Conservation (phyloP, 352 stramenopile species). For the Plasmopara viticola region DNA sequence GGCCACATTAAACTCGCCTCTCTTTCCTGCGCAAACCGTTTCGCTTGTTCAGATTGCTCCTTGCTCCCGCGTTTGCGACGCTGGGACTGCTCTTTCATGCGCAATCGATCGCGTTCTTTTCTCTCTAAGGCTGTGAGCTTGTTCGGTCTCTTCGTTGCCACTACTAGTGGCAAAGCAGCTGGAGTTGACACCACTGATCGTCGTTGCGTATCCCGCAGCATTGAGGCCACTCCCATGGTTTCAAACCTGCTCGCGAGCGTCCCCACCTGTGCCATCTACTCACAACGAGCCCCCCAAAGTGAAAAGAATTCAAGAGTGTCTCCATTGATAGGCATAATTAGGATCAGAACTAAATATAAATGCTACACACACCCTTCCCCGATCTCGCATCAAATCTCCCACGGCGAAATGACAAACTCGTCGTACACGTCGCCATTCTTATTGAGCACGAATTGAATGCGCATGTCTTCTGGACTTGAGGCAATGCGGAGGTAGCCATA, state of each 20-base stretch:
- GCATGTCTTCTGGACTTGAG: constrained; percentile 33
- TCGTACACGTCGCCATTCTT: constrained; percentile 62
- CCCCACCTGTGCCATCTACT: constrained; percentile 7
- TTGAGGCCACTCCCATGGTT: constrained; percentile 4
- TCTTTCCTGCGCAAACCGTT: constrained; percentile 23
- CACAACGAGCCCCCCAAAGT: background rate
- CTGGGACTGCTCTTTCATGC: constrained; percentile 46
- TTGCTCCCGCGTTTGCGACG: constrained; percentile 31
- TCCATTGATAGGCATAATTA: constrained; percentile 14
- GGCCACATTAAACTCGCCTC: constrained; percentile 34
- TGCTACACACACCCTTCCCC: constrained; percentile 3
- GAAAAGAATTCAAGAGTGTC: constrained; percentile 3
- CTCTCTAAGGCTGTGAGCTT: constrained; percentile 45
- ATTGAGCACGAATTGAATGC: constrained; percentile 63
- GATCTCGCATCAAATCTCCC: constrained; percentile 8
- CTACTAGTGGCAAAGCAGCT: constrained; percentile 10
- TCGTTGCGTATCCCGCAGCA: too few species aligned
- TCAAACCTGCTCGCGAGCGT: constrained; percentile 9
- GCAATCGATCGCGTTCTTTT: constrained; percentile 40
- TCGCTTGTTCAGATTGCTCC: constrained; percentile 26
- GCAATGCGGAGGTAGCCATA: constrained; percentile 62
- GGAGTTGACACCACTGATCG: background rate
- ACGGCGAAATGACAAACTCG: constrained; percentile 35
- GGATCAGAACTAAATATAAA: constrained; percentile 23
- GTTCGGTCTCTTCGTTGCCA: constrained; percentile 11